Evolutionary conservation across 345 rosid genomes (phyloP).

Genomic region (Carallia pectinifolia): DNA sequence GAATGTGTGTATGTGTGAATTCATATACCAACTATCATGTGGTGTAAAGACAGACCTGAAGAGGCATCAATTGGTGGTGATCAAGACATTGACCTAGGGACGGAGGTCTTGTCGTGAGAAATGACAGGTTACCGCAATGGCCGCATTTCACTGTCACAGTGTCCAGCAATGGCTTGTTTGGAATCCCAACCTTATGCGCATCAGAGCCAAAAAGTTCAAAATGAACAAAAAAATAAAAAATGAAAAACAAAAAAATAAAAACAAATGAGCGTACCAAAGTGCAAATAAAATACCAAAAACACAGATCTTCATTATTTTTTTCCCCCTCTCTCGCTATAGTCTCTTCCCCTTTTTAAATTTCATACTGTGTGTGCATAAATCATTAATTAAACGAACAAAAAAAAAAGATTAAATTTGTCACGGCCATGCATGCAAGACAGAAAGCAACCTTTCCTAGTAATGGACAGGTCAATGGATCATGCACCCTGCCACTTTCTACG

Average conservation of each 20-base stretch:
- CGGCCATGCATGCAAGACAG: too few relatives aligned
- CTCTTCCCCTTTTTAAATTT: too few relatives aligned
- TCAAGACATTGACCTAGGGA: slow-evolving; percentile 62
- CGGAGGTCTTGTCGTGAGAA: slow-evolving; percentile 86
- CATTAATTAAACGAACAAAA: too few relatives aligned
- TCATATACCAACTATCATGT: background rate
- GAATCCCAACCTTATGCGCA: slow-evolving; percentile 72
- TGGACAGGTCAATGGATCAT: too few relatives aligned
- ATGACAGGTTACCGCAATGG: slow-evolving; percentile 88
- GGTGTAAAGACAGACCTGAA: slow-evolving; percentile 40
- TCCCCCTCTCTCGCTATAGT: too few relatives aligned
- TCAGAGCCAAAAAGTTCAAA: background rate
- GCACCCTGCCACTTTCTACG: too few relatives aligned
- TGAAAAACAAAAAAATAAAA: too few relatives aligned
- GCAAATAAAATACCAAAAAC: background rate
- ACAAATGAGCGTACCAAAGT: too few relatives aligned
- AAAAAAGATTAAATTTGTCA: too few relatives aligned
- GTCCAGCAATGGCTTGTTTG: slow-evolving; percentile 80
- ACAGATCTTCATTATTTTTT: background rate
- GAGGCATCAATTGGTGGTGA: slow-evolving; percentile 51
- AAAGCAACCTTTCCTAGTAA: too few relatives aligned
- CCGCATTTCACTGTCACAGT: slow-evolving; percentile 98
- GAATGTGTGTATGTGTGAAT: background rate
- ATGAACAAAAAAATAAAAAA: too few relatives aligned
- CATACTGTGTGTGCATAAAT: too few relatives aligned